phyloP scores from a whole-genome alignment of 1,284 basidiomycete genomes.

The Serendipita sp. region DNA sequence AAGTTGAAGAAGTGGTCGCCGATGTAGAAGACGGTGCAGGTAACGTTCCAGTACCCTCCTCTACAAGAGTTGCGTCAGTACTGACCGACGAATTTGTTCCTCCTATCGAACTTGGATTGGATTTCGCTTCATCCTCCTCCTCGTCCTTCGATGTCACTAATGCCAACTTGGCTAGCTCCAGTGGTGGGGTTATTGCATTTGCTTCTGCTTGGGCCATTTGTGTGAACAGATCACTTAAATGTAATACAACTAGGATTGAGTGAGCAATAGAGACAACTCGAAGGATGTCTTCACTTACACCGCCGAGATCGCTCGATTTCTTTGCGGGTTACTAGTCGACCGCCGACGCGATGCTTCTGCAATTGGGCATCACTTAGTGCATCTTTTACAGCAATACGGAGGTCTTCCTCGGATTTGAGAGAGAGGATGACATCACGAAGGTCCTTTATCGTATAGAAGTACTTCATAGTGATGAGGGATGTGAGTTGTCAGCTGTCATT shows the following conservation, averaged over 20 bases:
- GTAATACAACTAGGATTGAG: conserved; percentile 48
- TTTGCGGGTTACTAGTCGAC: conserved; percentile 60
- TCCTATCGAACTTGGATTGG: conserved; percentile 33
- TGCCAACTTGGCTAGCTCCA: conserved; percentile 85
- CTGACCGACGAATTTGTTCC: conserved; percentile 70
- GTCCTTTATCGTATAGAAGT: conserved; percentile 89
- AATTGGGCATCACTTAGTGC: conserved; percentile 65
- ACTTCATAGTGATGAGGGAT: conserved; percentile 30
- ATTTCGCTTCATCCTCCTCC: conserved; percentile 51
- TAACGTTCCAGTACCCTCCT: conserved; percentile 36
- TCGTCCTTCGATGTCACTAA: conserved; percentile 82
- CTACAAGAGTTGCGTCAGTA: conserved; percentile 70
- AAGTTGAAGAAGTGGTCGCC: conserved; percentile 10
- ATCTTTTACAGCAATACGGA: conserved; percentile 46
- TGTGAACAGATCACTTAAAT: conserved; percentile 66
- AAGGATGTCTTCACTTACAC: conserved; percentile 36
- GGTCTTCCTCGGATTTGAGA: conserved; percentile 34
- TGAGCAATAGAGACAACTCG: conserved; percentile 5
- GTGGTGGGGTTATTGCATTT: conserved; percentile 63
- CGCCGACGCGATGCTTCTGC: conserved; percentile 73
- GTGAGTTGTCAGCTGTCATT: not conserved
- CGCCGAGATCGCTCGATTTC: conserved; percentile 74
- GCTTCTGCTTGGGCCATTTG: conserved; percentile 56
- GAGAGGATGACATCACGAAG: conserved; percentile 62
- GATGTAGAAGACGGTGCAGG: conserved; percentile 11